Conservation (phyloP, 805 yeast genomes). For the Schwanniomyces pseudopolymorphus region DNA sequence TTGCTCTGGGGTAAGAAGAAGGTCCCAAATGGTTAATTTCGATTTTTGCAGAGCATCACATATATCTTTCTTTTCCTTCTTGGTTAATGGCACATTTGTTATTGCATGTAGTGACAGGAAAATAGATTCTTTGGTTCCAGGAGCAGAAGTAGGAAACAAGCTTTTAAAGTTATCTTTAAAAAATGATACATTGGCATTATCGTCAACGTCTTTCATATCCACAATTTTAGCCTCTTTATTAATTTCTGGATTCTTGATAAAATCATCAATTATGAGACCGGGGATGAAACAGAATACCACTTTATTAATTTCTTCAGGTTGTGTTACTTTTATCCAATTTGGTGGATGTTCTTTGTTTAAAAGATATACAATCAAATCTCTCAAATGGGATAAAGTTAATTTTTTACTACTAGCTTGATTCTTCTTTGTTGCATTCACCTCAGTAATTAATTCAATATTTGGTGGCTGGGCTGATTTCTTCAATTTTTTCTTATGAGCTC, state of each 20-base stretch:
- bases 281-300: constrained; percentile 63
- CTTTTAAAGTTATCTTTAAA: constrained; percentile 40
- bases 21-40: constrained; percentile 49
- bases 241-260: constrained; percentile 28
- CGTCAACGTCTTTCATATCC: constrained; percentile 6
- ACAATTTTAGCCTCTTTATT: constrained; percentile 6
- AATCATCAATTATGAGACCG: constrained; percentile 54
- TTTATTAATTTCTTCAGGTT: constrained; percentile 48
- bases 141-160: constrained; percentile 53
- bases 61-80: constrained; percentile 50
- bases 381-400: constrained; percentile 15
- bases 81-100: constrained; percentile 54
- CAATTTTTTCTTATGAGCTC: constrained; percentile 29
- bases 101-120: constrained; percentile 58
- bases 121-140: constrained; percentile 62
- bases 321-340: constrained; percentile 48
- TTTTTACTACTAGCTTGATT: constrained; percentile 5
- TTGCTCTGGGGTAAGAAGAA: constrained; percentile 51
- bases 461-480: constrained; percentile 30
- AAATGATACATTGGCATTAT: constrained; percentile 20
- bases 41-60: constrained; percentile 29
- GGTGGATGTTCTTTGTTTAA: constrained; percentile 19
- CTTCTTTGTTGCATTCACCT: constrained; percentile 4
- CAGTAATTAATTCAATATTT: constrained; percentile 10
- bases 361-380: constrained; percentile 17